Evolutionary conservation across 495 filamentous ascomycete genomes (phyloP), one percentile per base, ranked within the genome.

Genomic region (Hamigera avellanea): DNA sequence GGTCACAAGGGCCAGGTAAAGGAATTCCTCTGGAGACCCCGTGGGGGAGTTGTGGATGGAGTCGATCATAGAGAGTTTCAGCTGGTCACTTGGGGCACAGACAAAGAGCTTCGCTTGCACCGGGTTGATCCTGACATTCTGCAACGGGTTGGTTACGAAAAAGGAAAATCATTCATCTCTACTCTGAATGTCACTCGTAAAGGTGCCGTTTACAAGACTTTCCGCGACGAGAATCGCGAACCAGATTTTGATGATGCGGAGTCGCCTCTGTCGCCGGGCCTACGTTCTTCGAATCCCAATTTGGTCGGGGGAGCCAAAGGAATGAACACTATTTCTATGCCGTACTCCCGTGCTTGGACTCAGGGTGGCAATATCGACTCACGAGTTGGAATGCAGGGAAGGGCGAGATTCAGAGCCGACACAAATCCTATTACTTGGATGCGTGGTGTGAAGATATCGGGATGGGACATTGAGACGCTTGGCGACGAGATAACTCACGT

Each of bases 51-150:
- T n/a, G 66, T 76, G 5, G 74, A 86, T 36, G 71, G 68, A n/a
- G 57, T 78, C n/a, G 88, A 96, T 41, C 67, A 89, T 41, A 75
- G 88, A 34, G 88, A 95, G 28, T 95, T 95, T 42, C 88, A 96
- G 56, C 61, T 96, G 14, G 83, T 96, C 4, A 86, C 87, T 2
- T 96, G 88, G 88, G 85, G 86, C 14, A 79, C 80, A 30, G 89
- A 96, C 51, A 78, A 80, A 40, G 69, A 85, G 44, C 69, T 96
- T 34, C 77, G 81, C 13, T 66, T 96, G 27, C 86, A 94, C 49
- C 75, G 73, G 35, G 74, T 87, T 5, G 74, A 82, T 18, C 57
- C 73, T 6, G 61, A 79, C 25, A 59, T 75, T 19, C 59, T 91
- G 2, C 61, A 75, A 43, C 66, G 72, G 6, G 79, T 93, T n/a